phyloP scores from a whole-genome alignment of 331 rosid genomes.

The Malus hybrid region DNA sequence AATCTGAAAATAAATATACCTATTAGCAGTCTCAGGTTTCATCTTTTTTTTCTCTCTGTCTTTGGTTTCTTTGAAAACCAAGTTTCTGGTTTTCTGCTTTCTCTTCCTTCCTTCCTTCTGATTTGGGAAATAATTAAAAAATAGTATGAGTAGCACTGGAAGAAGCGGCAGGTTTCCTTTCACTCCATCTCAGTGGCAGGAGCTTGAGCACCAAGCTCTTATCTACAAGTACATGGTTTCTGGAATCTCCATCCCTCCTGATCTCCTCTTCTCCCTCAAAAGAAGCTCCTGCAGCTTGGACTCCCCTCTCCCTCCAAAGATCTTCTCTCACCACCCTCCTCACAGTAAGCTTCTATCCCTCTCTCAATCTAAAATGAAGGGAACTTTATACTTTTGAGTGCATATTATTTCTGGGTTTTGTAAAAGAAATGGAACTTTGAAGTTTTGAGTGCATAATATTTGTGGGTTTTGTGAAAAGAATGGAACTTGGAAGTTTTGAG shows the following conservation, averaged over 20 bases:
- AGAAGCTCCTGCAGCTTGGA: constrained; percentile 41
- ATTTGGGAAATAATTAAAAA: background rate
- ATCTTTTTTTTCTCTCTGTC: background rate
- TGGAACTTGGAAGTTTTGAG: background rate
- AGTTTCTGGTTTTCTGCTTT: background rate
- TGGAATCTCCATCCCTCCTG: constrained; percentile 81
- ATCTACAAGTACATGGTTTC: constrained; percentile 95
- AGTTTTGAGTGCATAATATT: background rate
- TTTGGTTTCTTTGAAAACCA: background rate
- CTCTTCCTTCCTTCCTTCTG: constrained; percentile 40
- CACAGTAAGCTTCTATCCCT: constrained; percentile 35
- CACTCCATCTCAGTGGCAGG: constrained; percentile 94
- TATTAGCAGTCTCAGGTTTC: background rate
- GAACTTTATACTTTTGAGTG: background rate
- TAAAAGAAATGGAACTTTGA: background rate
- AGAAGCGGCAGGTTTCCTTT: constrained; percentile 83
- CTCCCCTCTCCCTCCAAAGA: constrained; percentile 50
- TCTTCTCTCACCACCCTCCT: constrained; percentile 56
- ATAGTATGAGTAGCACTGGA: constrained; percentile 49
- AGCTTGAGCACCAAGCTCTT: constrained; percentile 98
- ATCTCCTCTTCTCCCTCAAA: constrained; percentile 68
- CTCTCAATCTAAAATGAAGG: background rate
- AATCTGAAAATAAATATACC: constrained; percentile 4
- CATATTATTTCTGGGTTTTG: too few species aligned
- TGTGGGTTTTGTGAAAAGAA: background rate